Percentiles rank a stretch among this genome's conserved stretches.
Conservation (phyloP, 768 basidiomycete genomes). For the Russula compacta region DNA sequence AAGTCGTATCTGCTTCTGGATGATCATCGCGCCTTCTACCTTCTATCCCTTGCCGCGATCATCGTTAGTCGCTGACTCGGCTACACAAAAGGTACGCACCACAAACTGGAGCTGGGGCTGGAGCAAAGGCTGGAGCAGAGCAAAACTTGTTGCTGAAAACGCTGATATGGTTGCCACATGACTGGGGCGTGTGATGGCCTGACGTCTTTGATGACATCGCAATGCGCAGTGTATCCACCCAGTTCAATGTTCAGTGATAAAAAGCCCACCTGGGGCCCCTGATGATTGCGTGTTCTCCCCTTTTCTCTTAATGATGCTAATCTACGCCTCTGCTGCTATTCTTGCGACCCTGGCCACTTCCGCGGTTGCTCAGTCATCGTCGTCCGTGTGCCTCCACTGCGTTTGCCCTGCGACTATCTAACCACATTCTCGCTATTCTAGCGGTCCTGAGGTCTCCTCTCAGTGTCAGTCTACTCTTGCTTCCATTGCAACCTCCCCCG, state of each 20-base stretch:
- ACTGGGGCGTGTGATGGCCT: too few relatives aligned
- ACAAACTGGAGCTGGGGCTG: background rate
- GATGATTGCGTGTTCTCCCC: too few relatives aligned
- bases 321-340: background rate
- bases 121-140: too few relatives aligned
- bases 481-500: constrained; percentile 33
- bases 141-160: too few relatives aligned
- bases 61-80: background rate
- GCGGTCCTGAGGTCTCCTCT: constrained; percentile 32
- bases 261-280: background rate
- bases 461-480: constrained; percentile 42
- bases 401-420: background rate
- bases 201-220: too few relatives aligned
- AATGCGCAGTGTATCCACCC: too few relatives aligned
- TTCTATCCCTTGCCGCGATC: background rate
- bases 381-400: background rate
- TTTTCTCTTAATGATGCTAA: background rate
- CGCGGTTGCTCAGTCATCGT: constrained; percentile 20
- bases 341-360: constrained; percentile 16
- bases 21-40: background rate
- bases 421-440: background rate
- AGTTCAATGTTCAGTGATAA: too few relatives aligned
- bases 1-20: background rate
- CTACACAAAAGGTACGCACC: background rate
- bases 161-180: too few relatives aligned